Evolutionary conservation across 345 rosid genomes (phyloP), one percentile per base, ranked within the genome.

Genomic region (Populus euphratica): DNA sequence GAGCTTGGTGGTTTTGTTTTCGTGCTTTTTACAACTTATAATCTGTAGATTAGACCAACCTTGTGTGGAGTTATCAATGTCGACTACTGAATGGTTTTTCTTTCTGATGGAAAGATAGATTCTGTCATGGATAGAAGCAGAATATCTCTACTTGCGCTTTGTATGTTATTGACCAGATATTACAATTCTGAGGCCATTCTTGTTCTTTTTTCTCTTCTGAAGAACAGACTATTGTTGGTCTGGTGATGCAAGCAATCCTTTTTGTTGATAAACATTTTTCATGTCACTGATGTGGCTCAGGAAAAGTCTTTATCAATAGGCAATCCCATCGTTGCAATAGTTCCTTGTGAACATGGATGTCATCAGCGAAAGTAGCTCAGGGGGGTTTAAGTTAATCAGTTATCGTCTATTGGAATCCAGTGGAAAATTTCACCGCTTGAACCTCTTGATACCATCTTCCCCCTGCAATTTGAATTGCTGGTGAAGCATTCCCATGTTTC

Each of bases 391-490:
- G 80, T 96, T 80, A 85, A 80, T 73, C 99, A 93, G 85, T 76
- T 31, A 31, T 31, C 33, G 33, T 31, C 2, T 93, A 81, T 91
- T 83, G 96, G 98, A 77, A 67, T 74, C 73, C 89, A 88, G 65
- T 96, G 98, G 94, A 92, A 92, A 74, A 88, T 96, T 82, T 91
- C 92, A 36, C 84, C 87, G 86, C 93, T 91, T 81, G 91, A 91
- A 80, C 87, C 93, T 69, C 86, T 85, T 80, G 92, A 89, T 76
- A 38, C 87, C 76, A 82, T 88, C 83, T 81, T 87, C 82, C 87
- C 94, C 81, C 86, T 91, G 68, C 83, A 86, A 54, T 80, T 80
- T 75, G 92, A 80, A 80, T 85, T 79, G 83, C 94, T 81, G 97
- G 93, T 82, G 94, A 96, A 86, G 93, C 94, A 78, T 70, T 96